phyloP scores from a whole-genome alignment of 257 asterid genomes.

The Mentha longifolia region DNA sequence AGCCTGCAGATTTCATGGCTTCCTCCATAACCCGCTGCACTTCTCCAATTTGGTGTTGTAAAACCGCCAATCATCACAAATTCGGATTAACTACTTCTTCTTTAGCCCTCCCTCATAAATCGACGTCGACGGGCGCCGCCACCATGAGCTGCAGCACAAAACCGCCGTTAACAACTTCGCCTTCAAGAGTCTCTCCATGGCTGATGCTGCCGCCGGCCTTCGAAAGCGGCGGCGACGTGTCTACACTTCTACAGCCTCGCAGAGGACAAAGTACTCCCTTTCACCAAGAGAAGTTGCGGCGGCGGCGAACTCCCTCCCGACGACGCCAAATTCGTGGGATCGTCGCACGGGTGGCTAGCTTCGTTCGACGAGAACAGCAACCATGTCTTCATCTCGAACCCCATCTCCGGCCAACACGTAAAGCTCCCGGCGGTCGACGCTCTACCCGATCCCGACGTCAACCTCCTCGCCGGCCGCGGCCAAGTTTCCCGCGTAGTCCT shows the following conservation, averaged over 20 bases:
- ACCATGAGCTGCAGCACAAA: not conserved
- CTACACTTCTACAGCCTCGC: not conserved
- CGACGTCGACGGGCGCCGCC: too few relatives aligned
- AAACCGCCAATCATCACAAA: not conserved
- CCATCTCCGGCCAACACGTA: not conserved
- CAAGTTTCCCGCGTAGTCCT: not conserved
- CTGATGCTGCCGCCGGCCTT: not conserved
- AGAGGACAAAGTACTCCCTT: not conserved
- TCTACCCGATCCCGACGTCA: not conserved
- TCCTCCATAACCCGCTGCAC: not conserved
- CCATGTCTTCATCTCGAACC: not conserved
- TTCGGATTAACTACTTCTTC: not conserved
- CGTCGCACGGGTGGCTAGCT: not conserved
- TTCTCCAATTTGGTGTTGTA: not conserved
- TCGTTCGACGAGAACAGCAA: not conserved
- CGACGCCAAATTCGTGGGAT: not conserved
- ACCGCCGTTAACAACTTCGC: not conserved
- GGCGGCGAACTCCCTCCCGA: not conserved
- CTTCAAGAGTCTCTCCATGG: not conserved
- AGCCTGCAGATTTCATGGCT: not conserved
- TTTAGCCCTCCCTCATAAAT: too few relatives aligned
- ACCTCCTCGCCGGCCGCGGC: conserved; percentile 4
- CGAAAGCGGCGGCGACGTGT: not conserved
- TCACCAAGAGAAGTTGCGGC: not conserved
- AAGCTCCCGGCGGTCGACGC: not conserved